phyloP scores from a whole-genome alignment of 2,329 filamentous ascomycete species.

The Monosporascus sp. region DNA sequence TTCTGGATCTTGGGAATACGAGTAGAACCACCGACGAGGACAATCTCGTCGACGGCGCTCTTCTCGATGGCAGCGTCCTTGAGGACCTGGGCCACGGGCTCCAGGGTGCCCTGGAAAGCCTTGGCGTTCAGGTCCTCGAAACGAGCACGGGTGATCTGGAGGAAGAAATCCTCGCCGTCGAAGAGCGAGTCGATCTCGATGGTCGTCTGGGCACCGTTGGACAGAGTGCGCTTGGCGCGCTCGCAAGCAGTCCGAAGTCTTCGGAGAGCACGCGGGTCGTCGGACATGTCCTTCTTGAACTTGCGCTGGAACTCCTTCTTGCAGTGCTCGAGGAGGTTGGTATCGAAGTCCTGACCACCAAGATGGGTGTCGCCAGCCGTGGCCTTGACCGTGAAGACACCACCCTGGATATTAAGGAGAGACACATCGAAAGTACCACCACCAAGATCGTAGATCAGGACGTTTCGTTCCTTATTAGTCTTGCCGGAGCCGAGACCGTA shows the following conservation, averaged over 20 bases:
- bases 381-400: constrained; percentile 90
- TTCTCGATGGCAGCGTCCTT: constrained; percentile 98
- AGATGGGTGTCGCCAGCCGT: constrained; percentile 96
- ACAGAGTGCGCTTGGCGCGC: constrained; percentile 98
- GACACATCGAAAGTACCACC: constrained; percentile 95
- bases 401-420: constrained; percentile 83
- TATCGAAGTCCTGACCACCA: constrained; percentile 98
- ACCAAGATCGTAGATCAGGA: constrained; percentile 90
- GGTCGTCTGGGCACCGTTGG: constrained; percentile 85
- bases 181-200: constrained; percentile 98
- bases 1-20: constrained; percentile 97
- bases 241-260: constrained; percentile 99
- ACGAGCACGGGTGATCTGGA: constrained; percentile 97
- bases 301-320: constrained; percentile 99
- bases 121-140: constrained; percentile 99
- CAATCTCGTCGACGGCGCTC: constrained; percentile 90
- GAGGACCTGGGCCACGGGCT: constrained; percentile 97
- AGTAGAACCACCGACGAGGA: constrained; percentile 95
- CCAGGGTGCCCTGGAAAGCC: constrained; percentile 98
- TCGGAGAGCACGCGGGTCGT: constrained; percentile 96
- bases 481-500: constrained; percentile 75
- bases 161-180: constrained; percentile 95
- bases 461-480: constrained; percentile 76
- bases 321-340: constrained; percentile 94
- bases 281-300: constrained; percentile 84